Percentiles rank a stretch among this genome's conserved stretches.
Evolutionary conservation across 1,284 basidiomycete species (phyloP).

Genomic region (Xerocomus minutiporus): DNA sequence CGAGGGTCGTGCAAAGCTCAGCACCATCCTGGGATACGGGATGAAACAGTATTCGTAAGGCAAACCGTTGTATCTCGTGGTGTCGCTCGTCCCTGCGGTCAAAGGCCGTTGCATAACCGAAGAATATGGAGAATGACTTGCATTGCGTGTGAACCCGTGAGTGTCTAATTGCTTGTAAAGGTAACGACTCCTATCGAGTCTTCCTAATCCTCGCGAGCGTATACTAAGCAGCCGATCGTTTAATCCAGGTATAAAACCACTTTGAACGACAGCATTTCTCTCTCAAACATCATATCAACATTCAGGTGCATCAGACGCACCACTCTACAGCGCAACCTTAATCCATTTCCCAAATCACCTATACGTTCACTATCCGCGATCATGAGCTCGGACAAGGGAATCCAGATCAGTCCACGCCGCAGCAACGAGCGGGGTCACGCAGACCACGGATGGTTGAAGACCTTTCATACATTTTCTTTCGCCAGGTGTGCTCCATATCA

Average conservation of each 20-base stretch:
- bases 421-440: conserved; percentile 73
- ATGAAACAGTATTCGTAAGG: not conserved
- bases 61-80: not conserved
- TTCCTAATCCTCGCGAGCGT: conserved; percentile 10
- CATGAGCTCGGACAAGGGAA: conserved; percentile 15
- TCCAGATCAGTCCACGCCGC: conserved; percentile 52
- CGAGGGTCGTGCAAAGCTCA: not conserved
- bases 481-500: conserved; percentile 48
- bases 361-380: not conserved
- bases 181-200: conserved; percentile 14
- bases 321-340: not conserved
- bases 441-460: conserved; percentile 89
- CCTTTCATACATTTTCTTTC: conserved; percentile 85
- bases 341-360: no score
- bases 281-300: no score
- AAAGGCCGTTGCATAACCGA: no score
- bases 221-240: no score
- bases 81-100: no score
- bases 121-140: no score
- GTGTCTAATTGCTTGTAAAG: conserved; percentile 21
- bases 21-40: not conserved
- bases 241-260: not conserved
- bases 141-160: conserved; percentile 24
- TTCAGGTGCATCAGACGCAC: not conserved
- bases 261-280: not conserved